Evolutionary conservation across 306 rosid species (phyloP).

Genomic region (Rosa persica): DNA sequence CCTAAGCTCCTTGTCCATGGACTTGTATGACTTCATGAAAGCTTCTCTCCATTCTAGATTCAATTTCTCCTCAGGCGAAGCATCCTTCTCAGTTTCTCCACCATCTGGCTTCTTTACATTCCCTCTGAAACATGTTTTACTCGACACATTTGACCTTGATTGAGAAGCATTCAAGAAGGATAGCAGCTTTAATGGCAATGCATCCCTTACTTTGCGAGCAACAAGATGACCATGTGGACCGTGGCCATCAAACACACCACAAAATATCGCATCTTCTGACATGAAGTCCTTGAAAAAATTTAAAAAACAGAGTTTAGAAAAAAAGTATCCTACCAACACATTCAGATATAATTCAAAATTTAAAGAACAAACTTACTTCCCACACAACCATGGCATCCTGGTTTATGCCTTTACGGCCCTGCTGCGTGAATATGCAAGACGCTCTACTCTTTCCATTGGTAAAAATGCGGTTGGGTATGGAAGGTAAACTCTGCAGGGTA

Average conservation of each 20-base stretch:
- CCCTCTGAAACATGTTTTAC: constrained; percentile 55
- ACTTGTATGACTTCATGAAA: constrained; percentile 78
- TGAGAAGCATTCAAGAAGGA: constrained; percentile 63
- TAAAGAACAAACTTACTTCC: constrained; percentile 68
- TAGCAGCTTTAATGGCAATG: constrained; percentile 69
- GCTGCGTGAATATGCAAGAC: constrained; percentile 88
- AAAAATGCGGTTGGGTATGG: constrained; percentile 73
- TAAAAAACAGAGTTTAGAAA: not conserved
- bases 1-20: constrained; percentile 93
- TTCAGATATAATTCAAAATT: not conserved
- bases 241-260: constrained; percentile 96
- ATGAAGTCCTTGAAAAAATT: constrained; percentile 66
- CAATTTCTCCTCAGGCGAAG: constrained; percentile 49
- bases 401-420: constrained; percentile 92
- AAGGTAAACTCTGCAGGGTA: constrained; percentile 59
- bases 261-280: constrained; percentile 76
- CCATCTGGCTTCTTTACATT: constrained; percentile 43
- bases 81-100: constrained; percentile 61
- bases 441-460: constrained; percentile 75
- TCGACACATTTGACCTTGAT: constrained; percentile 50
- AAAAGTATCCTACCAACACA: constrained; percentile 22
- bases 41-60: constrained; percentile 82
- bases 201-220: constrained; percentile 86
- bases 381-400: constrained; percentile 99
- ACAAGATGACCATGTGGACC: constrained; percentile 97